A percentile compares a stretch with the other conserved stretches of the same genome.
phyloP scores from a whole-genome alignment of 2,329 filamentous ascomycete species.

The Blastomyces gilchristii region DNA sequence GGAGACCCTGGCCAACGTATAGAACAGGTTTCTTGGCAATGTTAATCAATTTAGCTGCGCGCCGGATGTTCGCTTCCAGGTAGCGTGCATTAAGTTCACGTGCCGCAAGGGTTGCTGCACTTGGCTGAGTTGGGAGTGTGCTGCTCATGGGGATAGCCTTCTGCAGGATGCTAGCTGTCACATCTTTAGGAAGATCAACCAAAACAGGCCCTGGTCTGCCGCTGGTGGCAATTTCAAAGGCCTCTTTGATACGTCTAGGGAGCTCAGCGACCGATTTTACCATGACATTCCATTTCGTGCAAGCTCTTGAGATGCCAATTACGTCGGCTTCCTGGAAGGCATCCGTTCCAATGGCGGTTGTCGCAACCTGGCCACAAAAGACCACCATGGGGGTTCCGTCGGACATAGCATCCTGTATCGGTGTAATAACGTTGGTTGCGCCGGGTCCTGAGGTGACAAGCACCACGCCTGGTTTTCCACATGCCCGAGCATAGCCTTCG shows the following conservation, averaged over 20 bases:
- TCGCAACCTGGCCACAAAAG: slow-evolving; percentile 87
- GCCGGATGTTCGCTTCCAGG: slow-evolving; percentile 60
- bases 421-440: slow-evolving; percentile 91
- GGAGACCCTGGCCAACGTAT: slow-evolving; percentile 84
- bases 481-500: slow-evolving; percentile 88
- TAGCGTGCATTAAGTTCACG: slow-evolving; percentile 62
- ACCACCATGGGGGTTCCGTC: slow-evolving; percentile 95
- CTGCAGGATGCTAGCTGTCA: slow-evolving; percentile 74
- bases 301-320: slow-evolving; percentile 83
- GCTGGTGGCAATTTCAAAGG: slow-evolving; percentile 93
- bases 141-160: slow-evolving; percentile 72
- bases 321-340: slow-evolving; percentile 96
- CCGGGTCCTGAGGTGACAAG: slow-evolving; percentile 94
- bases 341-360: slow-evolving; percentile 82
- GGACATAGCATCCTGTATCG: slow-evolving; percentile 89
- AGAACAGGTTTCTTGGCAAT: slow-evolving; percentile 87
- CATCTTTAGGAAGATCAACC: slow-evolving; percentile 92
- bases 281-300: slow-evolving; percentile 99
- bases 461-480: slow-evolving; percentile 88
- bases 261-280: slow-evolving; percentile 91
- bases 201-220: slow-evolving; percentile 89
- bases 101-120: slow-evolving; percentile 73
- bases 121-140: slow-evolving; percentile 66
- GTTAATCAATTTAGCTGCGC: slow-evolving; percentile 75
- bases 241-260: slow-evolving; percentile 89